phyloP scores from a whole-genome alignment of 2,329 filamentous ascomycete species.

The Talaromyces sp. region DNA sequence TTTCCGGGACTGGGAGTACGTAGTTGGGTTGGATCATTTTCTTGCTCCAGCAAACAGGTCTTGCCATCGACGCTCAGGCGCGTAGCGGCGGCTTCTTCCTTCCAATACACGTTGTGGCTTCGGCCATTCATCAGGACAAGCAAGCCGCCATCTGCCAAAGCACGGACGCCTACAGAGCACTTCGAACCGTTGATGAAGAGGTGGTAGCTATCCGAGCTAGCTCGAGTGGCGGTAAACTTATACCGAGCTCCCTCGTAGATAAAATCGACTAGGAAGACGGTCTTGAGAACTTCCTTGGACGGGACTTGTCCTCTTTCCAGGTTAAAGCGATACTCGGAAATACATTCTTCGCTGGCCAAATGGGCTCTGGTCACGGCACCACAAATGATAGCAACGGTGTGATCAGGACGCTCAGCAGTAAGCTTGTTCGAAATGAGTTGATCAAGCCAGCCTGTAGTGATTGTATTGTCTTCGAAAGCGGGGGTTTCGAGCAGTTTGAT shows the following conservation, averaged over 20 bases:
- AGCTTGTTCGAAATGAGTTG: constrained; percentile 97
- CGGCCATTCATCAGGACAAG: constrained; percentile 85
- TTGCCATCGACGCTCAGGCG: constrained; percentile 96
- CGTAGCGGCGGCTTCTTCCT: constrained; percentile 94
- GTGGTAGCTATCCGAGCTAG: constrained; percentile 89
- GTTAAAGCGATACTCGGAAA: constrained; percentile 79
- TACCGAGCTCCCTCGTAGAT: constrained; percentile 96
- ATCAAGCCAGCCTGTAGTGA: constrained; percentile 97
- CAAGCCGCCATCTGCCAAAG: constrained; percentile 88
- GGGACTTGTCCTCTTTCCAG: constrained; percentile 97
- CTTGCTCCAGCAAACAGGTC: constrained; percentile 95
- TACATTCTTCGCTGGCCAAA: constrained; percentile 84
- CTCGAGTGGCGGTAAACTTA: constrained; percentile 95
- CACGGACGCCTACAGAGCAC: constrained; percentile 86
- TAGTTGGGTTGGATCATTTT: constrained; percentile 97
- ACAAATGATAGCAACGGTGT: constrained; percentile 88
- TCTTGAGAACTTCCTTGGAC: constrained; percentile 94
- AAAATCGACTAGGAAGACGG: constrained; percentile 95
- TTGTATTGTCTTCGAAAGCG: constrained; percentile 97
- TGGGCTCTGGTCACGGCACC: constrained; percentile 94
- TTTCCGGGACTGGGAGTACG: constrained; percentile 93
- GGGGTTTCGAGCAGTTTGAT: constrained; percentile 98
- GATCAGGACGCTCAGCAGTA: constrained; percentile 90
- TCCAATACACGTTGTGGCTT: constrained; percentile 99
- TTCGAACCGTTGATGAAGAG: constrained; percentile 99